These are phyloP conservation scores for Ambrosia artemisiifolia DNA, from an alignment of 129 eudicot genomes.

Conservation along the genomic window DNA sequence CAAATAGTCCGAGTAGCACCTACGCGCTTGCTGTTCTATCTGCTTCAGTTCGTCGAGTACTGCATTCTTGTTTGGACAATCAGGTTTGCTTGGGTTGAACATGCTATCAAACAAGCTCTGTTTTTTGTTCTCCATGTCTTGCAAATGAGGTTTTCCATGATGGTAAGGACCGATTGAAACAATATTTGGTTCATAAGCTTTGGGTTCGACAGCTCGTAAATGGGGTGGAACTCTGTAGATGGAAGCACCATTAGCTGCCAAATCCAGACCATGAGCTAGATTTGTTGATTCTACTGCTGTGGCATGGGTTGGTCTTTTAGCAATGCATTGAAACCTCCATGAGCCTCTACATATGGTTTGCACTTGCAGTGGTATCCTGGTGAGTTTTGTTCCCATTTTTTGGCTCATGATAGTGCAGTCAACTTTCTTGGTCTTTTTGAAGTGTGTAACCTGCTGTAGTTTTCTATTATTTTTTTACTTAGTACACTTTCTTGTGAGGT, in stretches of 20 bases:
- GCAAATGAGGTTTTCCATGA: slow-evolving; percentile 21
- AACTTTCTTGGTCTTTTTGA: neutral
- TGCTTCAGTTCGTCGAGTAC: neutral
- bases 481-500: neutral
- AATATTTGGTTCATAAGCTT: slow-evolving; percentile 36
- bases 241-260: slow-evolving; percentile 23
- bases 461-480: neutral
- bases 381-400: slow-evolving; percentile 11
- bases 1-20: slow-evolving; percentile 25
- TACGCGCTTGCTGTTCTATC: slow-evolving; percentile 27
- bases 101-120: slow-evolving; percentile 30
- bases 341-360: neutral
- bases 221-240: slow-evolving; percentile 29
- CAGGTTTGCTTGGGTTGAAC: slow-evolving; percentile 17
- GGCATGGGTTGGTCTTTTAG: slow-evolving; percentile 7
- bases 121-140: slow-evolving; percentile 26
- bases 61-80: slow-evolving; percentile 1
- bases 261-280: neutral
- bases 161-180: slow-evolving; percentile 43
- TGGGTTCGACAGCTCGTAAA: slow-evolving; percentile 20
- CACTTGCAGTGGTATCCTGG: neutral
- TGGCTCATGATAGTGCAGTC: neutral
- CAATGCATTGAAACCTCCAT: neutral
- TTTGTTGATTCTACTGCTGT: neutral
- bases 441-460: neutral